Evolutionary conservation across 2,329 filamentous ascomycete genomes (phyloP), one percentile per base, ranked within the genome.

Genomic region (Clonostachys solani): DNA sequence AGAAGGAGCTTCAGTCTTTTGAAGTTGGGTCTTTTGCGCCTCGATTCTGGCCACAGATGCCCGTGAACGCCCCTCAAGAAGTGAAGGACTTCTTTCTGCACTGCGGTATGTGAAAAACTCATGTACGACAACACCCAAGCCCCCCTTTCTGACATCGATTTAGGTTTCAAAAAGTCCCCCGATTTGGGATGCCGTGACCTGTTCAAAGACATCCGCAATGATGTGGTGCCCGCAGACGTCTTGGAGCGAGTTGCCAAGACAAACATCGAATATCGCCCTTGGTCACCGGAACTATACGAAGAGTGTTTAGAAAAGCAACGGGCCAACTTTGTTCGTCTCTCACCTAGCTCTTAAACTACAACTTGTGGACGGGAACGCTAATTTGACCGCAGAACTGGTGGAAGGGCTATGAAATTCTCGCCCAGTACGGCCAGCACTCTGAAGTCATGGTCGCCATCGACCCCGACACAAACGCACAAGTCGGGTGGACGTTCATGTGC

Each of bases 401-500:
- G 5, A 42, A 46, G 9, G 47, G 49, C 1, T 59, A 59, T 5
- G 36, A 54, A 41, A 34, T 36, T 5, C 38, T 58, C 8, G 56
- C 56, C 9, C 45, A 45, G 2, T 46, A 44, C 1, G 43, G 43
- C 2, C 52, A 59, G 13, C 48, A 56, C 3, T 43, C 55, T 2
- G 48, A 59, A 46, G 53, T 51, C 0, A 37, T 59, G 42, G 56
- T 59, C 3, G 56, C 56, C 5, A 53, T 58, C 2, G 54, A 59
- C 2, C 49, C 56, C 0, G 54, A 58, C 1, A 59, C 52, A 1
- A 56, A 58, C 2, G 49, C 48, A 12, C 56, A 59, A 17, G 50
- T 59, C 8, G 56, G 56, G 13, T 59, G 56, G 56, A 56, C 56
- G 0, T 44, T 58, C 1, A 59, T 59, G 55, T 56, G 51, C 38